Evolutionary conservation across 1,284 basidiomycete genomes (phyloP), one percentile per base, ranked within the genome.

Genomic region (Apiotrichum akiyoshidainum): DNA sequence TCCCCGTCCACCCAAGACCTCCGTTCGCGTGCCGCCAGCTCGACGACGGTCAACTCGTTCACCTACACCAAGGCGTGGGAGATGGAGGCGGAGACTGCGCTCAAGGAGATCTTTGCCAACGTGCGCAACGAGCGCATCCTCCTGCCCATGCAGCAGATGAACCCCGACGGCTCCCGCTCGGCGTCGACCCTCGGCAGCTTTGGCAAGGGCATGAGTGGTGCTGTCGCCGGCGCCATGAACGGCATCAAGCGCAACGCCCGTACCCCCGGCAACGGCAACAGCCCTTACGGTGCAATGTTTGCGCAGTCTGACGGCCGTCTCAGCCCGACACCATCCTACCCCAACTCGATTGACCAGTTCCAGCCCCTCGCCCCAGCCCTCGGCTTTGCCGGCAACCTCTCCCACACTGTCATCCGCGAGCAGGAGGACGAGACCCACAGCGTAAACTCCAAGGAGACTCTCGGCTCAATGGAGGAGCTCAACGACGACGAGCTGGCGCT

Each of bases 61-160:
- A 64, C 55, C 33, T 74, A 72, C 59, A 63, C 54, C 46, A 74
- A 71, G 54, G 61, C 68, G 0, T 96, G 91, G 89, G 91, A 95
- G 69, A 75, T 69, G 10, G 92, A 94, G 55, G 86, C 96, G 81
- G 93, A 96, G 74, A 83, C 67, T 60, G 73, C 91, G 60, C 83
- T 98, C 63, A 93, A 92, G 83, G 95, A 99, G 70, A 96, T 99
- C 81, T 99, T 94, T 80, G 84, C 83, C 60, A 87, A 92, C 13
- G 87, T 98, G 76, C 93, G 94, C 78, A 83, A 81, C 47, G 90
- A 94, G 65, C 90, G 93, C 67, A 96, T 99, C 63, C 79, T 95
- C 51, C 88, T 96, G 63, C 92, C 92, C 0, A 73, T 74, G 6
- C 46, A 83, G 81, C 40, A 82, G 81, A 6, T 70, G 72, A 31